phyloP scores from a whole-genome alignment of 768 basidiomycete species.

The Termitomyces bulborhizus region DNA sequence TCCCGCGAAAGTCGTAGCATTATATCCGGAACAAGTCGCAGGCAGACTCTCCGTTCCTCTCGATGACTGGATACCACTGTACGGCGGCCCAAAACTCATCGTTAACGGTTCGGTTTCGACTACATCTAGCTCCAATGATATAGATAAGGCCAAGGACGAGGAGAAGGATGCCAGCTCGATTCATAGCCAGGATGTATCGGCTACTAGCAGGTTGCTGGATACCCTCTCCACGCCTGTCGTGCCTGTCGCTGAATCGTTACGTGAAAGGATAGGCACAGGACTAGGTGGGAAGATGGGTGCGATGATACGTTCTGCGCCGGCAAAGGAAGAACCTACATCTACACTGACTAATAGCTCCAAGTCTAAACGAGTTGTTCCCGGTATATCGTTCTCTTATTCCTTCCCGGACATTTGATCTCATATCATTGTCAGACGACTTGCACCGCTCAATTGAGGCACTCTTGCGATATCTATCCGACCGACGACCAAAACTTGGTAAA shows the following conservation, averaged over 20 bases:
- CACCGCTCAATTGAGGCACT: conserved; percentile 81
- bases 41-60: conserved; percentile 69
- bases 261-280: conserved; percentile 40
- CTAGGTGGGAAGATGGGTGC: conserved; percentile 42
- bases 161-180: conserved; percentile 11
- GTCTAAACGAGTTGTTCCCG: conserved; percentile 25
- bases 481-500: conserved; percentile 78
- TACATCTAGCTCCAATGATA: conserved; percentile 19
- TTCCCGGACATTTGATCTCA: background rate
- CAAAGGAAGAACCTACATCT: conserved; percentile 59
- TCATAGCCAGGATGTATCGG: conserved; percentile 16
- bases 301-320: conserved; percentile 30
- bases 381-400: conserved; percentile 13
- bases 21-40: conserved; percentile 78
- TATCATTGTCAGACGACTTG: conserved; percentile 40
- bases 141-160: conserved; percentile 12
- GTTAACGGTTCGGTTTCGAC: conserved; percentile 21
- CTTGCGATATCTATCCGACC: conserved; percentile 81
- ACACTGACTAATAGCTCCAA: conserved; percentile 46
- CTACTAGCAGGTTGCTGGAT: conserved; percentile 28
- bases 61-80: conserved; percentile 74
- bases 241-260: conserved; percentile 34
- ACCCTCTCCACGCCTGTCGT: conserved; percentile 22
- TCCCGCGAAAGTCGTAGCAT: conserved; percentile 87
- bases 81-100: conserved; percentile 60